These are phyloP conservation scores for Acacia melanoxylon DNA, from an alignment of 306 rosid species.

Conservation along the genomic window DNA sequence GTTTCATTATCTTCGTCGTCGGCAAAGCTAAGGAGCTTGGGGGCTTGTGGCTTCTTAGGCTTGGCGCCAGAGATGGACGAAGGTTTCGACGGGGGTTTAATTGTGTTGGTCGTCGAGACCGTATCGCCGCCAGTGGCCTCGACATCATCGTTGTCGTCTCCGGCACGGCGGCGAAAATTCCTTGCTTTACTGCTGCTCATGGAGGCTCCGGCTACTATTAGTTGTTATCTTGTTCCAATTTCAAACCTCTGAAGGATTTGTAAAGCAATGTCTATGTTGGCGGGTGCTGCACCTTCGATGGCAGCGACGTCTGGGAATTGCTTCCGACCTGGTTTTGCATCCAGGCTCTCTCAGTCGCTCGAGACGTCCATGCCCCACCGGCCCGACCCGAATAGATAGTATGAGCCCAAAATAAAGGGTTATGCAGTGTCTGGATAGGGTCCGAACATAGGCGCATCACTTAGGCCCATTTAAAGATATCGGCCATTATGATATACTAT, in stretches of 20 bases:
- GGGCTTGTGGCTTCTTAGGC: constrained; percentile 66
- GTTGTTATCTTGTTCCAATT: not conserved
- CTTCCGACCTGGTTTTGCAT: not conserved
- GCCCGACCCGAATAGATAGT: too few species aligned
- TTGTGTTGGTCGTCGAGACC: not conserved
- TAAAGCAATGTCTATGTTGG: too few species aligned
- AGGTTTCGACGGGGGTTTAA: constrained; percentile 43
- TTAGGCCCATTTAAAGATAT: too few species aligned
- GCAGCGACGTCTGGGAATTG: not conserved
- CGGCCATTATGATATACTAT: too few species aligned
- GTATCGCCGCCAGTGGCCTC: constrained; percentile 33
- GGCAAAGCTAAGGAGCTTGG: constrained; percentile 87
- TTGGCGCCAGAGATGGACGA: constrained; percentile 39
- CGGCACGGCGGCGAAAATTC: constrained; percentile 87
- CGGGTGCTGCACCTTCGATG: not conserved
- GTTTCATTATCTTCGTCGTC: constrained; percentile 64
- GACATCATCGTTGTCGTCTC: constrained; percentile 38
- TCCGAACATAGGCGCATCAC: too few species aligned
- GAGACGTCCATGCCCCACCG: too few species aligned
- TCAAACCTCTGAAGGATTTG: not conserved
- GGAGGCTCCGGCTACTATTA: constrained; percentile 16
- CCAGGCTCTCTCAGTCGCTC: too few species aligned
- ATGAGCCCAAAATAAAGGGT: too few species aligned
- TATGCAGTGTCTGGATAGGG: too few species aligned
- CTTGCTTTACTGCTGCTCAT: constrained; percentile 72